Conservation (phyloP, 2,329 filamentous ascomycete genomes). For the Colletotrichum sp. region DNA sequence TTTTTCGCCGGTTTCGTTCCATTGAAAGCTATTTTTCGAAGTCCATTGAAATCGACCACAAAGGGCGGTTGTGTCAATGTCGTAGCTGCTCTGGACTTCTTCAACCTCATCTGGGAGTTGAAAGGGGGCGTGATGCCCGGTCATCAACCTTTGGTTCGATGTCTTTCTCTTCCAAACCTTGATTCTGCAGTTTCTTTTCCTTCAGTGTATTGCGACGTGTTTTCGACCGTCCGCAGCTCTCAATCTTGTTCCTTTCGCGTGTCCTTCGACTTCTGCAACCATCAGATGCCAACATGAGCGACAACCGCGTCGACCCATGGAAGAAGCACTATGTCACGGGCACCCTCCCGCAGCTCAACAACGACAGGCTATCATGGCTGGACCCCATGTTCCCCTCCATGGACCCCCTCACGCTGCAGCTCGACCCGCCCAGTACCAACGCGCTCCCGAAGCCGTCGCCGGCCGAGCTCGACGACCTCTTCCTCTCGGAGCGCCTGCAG, state of each 20-base stretch:
- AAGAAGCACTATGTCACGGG: not conserved
- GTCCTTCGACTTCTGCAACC: not conserved
- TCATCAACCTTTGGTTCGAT: not conserved
- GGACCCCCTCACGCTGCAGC: not conserved
- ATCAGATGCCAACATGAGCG: not conserved
- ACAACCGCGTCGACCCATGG: not conserved
- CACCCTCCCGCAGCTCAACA: not conserved
- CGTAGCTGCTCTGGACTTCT: not conserved
- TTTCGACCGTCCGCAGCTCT: not conserved
- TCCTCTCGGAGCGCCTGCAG: not conserved
- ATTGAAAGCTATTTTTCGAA: not conserved
- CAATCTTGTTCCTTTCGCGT: not conserved
- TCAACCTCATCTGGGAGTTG: not conserved
- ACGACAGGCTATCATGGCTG: slow-evolving; percentile 7
- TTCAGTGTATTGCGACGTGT: not conserved
- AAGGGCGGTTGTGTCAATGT: not conserved
- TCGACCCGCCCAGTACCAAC: not conserved
- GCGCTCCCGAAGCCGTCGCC: not conserved
- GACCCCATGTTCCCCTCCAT: not conserved
- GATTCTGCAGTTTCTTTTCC: not conserved
- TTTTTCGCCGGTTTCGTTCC: not conserved
- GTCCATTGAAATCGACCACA: not conserved
- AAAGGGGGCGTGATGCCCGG: not conserved
- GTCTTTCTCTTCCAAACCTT: not conserved
- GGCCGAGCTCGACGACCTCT: slow-evolving; percentile 9